Evolutionary conservation across 441 rosid genomes (phyloP).

Genomic region (Populus trichocarpa): DNA sequence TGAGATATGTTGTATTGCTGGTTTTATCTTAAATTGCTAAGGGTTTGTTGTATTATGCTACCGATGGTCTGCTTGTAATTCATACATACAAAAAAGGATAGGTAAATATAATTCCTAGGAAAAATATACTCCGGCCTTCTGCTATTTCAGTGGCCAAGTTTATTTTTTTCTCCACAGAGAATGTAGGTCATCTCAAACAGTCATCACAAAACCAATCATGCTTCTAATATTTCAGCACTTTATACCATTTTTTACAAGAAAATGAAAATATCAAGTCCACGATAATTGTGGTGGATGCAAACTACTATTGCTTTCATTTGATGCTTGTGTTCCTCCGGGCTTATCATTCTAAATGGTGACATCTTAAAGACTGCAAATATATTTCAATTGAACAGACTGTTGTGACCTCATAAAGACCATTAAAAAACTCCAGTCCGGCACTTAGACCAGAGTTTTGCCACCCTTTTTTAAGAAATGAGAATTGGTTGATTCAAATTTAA

Average conservation of each 20-base stretch:
- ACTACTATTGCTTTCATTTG: constrained; percentile 2
- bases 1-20: no score
- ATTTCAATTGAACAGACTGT: background rate
- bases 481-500: background rate
- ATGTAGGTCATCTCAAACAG: background rate
- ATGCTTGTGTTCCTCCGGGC: background rate
- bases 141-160: background rate
- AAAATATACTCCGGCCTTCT: background rate
- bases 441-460: background rate
- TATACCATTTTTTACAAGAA: background rate
- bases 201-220: background rate
- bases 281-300: background rate
- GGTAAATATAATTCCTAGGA: background rate
- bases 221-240: background rate
- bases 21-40: no score
- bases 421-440: background rate
- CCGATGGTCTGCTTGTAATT: no score
- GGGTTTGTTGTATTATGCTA: no score
- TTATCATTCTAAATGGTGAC: background rate
- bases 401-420: background rate
- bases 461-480: background rate
- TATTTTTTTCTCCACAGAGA: background rate
- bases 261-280: background rate
- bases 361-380: background rate
- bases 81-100: background rate